phyloP scores from a whole-genome alignment of 1,284 basidiomycete genomes.

The Papiliotrema nemorosa region DNA sequence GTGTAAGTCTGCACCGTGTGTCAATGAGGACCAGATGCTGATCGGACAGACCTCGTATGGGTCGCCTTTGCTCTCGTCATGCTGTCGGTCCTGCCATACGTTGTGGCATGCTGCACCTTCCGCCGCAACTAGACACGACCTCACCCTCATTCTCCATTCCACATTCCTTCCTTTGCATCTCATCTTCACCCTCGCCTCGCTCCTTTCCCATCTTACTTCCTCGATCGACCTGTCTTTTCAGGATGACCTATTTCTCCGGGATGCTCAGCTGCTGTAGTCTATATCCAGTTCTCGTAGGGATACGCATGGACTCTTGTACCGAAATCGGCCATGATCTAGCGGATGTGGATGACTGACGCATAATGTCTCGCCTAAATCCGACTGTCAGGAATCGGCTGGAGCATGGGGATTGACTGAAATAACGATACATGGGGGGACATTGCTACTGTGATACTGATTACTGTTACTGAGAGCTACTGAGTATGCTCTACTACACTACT shows the following conservation, averaged over 20 bases:
- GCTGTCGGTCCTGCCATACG: slow-evolving; percentile 46
- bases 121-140: slow-evolving; percentile 11
- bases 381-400: too few species aligned
- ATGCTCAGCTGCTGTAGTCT: neutral
- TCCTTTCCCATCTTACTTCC: neutral
- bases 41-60: slow-evolving; percentile 44
- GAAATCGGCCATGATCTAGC: too few species aligned
- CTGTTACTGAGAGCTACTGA: too few species aligned
- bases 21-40: neutral
- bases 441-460: too few species aligned
- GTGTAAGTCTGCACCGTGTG: slow-evolving; percentile 20
- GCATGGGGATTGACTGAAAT: too few species aligned
- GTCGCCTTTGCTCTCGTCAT: slow-evolving; percentile 45
- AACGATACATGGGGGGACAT: too few species aligned
- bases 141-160: neutral
- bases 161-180: neutral
- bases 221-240: neutral
- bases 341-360: too few species aligned
- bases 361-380: too few species aligned
- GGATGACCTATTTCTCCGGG: neutral
- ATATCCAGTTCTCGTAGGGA: too few species aligned
- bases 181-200: neutral
- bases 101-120: slow-evolving; percentile 46
- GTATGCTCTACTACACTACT: too few species aligned
- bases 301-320: too few species aligned